Base-by-base conservation (phyloP, 805 yeast genomes). In the Ogataea degrootiae region DNA sequence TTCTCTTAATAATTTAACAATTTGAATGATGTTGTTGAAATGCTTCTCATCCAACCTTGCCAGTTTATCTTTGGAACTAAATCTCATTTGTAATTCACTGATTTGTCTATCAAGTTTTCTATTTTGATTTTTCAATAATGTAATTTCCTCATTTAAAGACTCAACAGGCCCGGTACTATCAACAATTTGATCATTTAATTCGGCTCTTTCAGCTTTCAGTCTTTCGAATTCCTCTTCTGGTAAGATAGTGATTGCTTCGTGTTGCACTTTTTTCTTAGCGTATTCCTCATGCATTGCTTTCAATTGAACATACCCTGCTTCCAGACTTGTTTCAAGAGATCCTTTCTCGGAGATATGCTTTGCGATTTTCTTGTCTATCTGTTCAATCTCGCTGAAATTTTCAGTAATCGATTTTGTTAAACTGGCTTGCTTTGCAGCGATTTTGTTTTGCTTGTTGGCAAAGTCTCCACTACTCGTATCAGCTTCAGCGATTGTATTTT, bases 1-100 rank as follows among this genome's bases (percentile, higher is more conserved):
- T 14, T 67, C 53, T 41, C 84, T 70, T 39, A 85, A 60, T 15
- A 68, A 56, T 26, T 60, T 47, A 2, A 82, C 70, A 8, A 79
- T 75, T 16, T 65, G 69, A 39, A 59, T 53, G 41, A 67, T 17
- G 45, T 46, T 37, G 2, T 46, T 45, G 61, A 67, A 44, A 48
- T 61, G 42, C 48, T 53, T 55, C 7, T 54, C 56, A 41, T 75
- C 74, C 22, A 85, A 60, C 4, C 79, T 56, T 15, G 68, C 69
- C 3, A 84, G 58, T 55, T 76, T 75, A 60, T 85, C 91, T 14
- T 69, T 73, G 8, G 79, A 70, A 29, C 62, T 62, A 34, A 74
- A 59, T 21, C 44, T 57, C 15, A 37, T 43, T 37, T 58, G 48
- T 17, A 45, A 42, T 5, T 42, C 44, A n/a, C 49, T 49, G 38